A percentile compares a stretch with the other conserved stretches of the same genome.
phyloP scores from a whole-genome alignment of 176 grass and related monocot species.

The Eleusine indica region DNA sequence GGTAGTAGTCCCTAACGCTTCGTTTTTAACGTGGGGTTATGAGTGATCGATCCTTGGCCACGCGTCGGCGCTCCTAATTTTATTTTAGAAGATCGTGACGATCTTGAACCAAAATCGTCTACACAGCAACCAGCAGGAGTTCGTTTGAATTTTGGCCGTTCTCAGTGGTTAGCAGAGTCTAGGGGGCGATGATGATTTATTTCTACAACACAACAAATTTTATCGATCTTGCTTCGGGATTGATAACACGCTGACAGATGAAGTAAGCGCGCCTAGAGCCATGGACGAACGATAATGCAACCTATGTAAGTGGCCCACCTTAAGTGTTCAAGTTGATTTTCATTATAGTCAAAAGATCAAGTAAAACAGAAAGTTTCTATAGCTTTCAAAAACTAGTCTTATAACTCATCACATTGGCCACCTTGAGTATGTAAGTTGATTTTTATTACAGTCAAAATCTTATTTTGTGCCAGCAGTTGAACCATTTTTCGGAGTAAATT shows the following conservation, averaged over 20 bases:
- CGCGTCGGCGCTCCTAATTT: not conserved
- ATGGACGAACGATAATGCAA: not conserved
- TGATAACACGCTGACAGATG: not conserved
- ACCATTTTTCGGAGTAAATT: conserved; percentile 9
- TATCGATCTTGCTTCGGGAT: not conserved
- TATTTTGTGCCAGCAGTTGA: not conserved
- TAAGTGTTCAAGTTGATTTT: conserved; percentile 16
- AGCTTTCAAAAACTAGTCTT: not conserved
- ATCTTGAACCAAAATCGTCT: too few relatives aligned
- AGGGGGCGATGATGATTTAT: not conserved
- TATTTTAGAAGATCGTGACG: not conserved
- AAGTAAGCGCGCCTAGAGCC: not conserved
- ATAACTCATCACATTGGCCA: conserved; percentile 8
- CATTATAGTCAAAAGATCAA: not conserved
- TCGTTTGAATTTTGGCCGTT: not conserved
- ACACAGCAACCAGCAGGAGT: not conserved
- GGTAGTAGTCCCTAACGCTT: not conserved
- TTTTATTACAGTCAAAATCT: not conserved
- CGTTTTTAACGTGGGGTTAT: conserved; percentile 14
- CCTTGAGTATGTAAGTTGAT: not conserved
- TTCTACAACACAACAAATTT: not conserved
- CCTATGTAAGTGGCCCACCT: not conserved
- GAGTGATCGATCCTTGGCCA: not conserved
- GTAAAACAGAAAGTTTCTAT: not conserved
- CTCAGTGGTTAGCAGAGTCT: not conserved